Conservation (phyloP, 495 filamentous ascomycete species). For the Thozetella sp. region DNA sequence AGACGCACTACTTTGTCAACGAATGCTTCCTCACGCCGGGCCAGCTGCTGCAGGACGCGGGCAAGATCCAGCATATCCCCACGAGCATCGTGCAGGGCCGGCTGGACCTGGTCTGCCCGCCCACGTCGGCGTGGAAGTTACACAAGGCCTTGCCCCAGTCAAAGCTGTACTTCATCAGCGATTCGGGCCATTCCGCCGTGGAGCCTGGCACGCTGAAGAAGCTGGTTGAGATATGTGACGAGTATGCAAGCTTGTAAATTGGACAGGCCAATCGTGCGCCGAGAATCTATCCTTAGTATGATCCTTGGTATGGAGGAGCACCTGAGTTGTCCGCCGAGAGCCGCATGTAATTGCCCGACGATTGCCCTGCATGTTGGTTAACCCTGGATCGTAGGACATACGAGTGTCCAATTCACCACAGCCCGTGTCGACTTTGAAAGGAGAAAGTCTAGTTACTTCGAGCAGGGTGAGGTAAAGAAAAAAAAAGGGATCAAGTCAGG, state of each 20-base stretch:
- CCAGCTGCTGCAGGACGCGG: constrained; percentile 35
- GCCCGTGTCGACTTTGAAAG: no score
- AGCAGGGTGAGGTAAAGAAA: no score
- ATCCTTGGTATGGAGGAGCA: no score
- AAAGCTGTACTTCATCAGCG: constrained; percentile 29
- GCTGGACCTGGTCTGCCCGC: constrained; percentile 44
- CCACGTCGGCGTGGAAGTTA: constrained; percentile 39
- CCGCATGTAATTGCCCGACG: no score
- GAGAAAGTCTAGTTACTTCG: no score
- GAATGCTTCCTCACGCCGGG: constrained; percentile 36
- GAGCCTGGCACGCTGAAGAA: constrained; percentile 1
- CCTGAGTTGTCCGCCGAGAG: no score
- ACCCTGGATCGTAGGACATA: no score
- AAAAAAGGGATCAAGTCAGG: no score
- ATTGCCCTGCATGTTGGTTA: no score
- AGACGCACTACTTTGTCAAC: constrained; percentile 41
- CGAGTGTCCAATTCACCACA: no score
- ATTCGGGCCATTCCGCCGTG: constrained; percentile 32
- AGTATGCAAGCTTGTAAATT: background rate
- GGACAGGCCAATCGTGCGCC: no score
- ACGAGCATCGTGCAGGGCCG: constrained; percentile 45
- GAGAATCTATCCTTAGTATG: no score
- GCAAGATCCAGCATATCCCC: constrained; percentile 40
- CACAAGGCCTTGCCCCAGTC: constrained; percentile 38
- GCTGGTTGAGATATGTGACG: background rate